Percentiles rank a stretch among this genome's conserved stretches.
Evolutionary conservation across 1,139 yeast species (phyloP).

Genomic region (Candida neerlandica): DNA sequence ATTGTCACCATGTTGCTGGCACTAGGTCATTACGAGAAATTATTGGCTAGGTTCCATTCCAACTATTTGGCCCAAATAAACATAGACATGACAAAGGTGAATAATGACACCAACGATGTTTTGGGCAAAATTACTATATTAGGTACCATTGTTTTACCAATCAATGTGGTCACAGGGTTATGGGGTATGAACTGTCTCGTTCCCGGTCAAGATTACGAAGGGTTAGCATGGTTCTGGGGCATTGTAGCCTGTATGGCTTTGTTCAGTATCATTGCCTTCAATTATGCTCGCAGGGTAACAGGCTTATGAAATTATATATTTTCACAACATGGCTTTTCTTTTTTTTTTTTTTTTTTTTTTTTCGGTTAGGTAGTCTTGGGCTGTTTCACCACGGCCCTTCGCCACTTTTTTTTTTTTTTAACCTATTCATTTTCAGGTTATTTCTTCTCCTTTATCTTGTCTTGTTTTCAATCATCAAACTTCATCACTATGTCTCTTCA

Average conservation of each 20-base stretch:
- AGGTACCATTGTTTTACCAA: conserved; percentile 93
- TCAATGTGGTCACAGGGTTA: conserved; percentile 91
- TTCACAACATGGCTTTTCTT: no score
- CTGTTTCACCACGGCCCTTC: neutral
- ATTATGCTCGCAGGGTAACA: conserved; percentile 47
- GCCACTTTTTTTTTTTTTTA: conserved; percentile 3
- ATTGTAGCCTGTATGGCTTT: conserved; percentile 36
- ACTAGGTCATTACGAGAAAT: conserved; percentile 88
- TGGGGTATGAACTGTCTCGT: conserved; percentile 99
- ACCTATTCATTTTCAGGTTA: neutral
- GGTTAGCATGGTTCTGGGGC: conserved; percentile 77
- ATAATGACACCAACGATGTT: conserved; percentile 95
- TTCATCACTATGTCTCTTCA: conserved; percentile 42
- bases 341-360: no score
- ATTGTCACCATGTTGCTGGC: conserved; percentile 95
- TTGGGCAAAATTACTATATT: conserved; percentile 89
- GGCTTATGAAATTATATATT: conserved; percentile 29
- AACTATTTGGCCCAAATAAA: conserved; percentile 95
- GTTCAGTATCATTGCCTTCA: conserved; percentile 44
- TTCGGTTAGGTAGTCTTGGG: neutral
- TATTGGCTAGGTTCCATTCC: conserved; percentile 89
- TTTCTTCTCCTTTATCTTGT: neutral
- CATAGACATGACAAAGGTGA: conserved; percentile 96
- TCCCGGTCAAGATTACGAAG: conserved; percentile 83
- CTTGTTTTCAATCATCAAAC: neutral